Base-by-base conservation (phyloP, 768 basidiomycete genomes). In the Leccinum pellstonianum region DNA sequence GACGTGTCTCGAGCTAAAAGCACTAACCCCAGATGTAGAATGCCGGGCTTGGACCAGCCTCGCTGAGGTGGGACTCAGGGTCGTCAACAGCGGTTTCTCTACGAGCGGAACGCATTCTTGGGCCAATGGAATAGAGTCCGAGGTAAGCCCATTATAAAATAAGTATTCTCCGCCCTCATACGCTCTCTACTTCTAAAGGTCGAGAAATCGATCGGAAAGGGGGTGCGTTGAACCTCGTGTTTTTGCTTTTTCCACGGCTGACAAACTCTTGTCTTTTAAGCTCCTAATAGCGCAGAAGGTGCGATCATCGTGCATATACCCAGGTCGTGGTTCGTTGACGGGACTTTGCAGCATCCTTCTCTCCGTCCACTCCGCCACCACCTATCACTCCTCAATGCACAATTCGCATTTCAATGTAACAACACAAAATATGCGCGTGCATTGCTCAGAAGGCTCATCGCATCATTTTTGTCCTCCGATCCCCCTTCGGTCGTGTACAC, bases 41-140 rank as follows among this genome's bases (percentile, higher is more conserved):
- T 91, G 88, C 67, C 77, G 84, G 8, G 88, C 88, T 1, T 90
- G 86, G 84, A 84, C 85, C 1, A 81, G 81, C 10, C 64, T 91
- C 0, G 89, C 84, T 0, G 90, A 92, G 70, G 65, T 89, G 2
- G 90, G 88, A 3, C 78, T 91, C 67, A 77, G 77, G 60, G 78
- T 84, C 48, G 78, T 84, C 52, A 70, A 73, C 15, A 79, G 82
- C 21, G 81, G 83, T 25, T 74, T 81, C 52, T 70, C 71, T 50
- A 64, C 68, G 35, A 64, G 51, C 25, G 73, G 72, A 3, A 77
- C 76, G 59, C 61, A 80, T 69, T 53, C 68, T 47, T 79, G 82
- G 83, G 74, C 81, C n/a, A 64, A 64, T n/a, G 83, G 78, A 29
- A 73, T 86, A 8, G 83, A 82, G 62, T 68, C 55, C 0, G 88